These are phyloP conservation scores for Parafenestella ontariensis DNA, from an alignment of 2,329 filamentous ascomycete genomes.

Conservation along the genomic window DNA sequence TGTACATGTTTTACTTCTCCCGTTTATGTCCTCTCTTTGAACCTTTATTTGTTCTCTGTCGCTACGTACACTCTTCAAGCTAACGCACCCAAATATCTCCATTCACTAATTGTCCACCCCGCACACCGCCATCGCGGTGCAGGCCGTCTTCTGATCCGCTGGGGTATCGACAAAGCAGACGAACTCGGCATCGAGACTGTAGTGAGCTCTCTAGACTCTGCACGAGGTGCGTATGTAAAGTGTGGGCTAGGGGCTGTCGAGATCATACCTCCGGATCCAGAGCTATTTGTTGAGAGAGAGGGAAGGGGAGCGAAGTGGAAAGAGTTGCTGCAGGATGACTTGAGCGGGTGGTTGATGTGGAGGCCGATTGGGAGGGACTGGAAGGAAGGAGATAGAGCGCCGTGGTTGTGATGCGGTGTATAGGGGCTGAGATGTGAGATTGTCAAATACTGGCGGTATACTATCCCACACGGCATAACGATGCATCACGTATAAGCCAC, in stretches of 20 bases:
- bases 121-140: constrained; percentile 43
- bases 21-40: not conserved
- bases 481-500: too few relatives aligned
- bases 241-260: constrained; percentile 28
- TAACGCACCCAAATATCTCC: constrained; percentile 14
- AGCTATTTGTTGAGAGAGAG: constrained; percentile 5
- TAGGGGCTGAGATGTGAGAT: too few relatives aligned
- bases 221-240: constrained; percentile 28
- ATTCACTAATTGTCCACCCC: constrained; percentile 26
- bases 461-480: too few relatives aligned
- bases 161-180: constrained; percentile 48
- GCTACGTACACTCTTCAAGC: too few relatives aligned
- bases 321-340: constrained; percentile 24
- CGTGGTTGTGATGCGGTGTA: too few relatives aligned
- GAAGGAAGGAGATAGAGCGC: constrained; percentile 26
- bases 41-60: too few relatives aligned
- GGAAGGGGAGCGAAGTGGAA: constrained; percentile 28
- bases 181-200: constrained; percentile 36
- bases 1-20: not conserved
- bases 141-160: constrained; percentile 46
- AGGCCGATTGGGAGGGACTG: constrained; percentile 28
- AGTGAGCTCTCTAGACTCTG: constrained; percentile 22
- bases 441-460: too few relatives aligned
- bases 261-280: constrained; percentile 21
- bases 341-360: constrained; percentile 34